A percentile compares a stretch with the other conserved stretches of the same genome.
Conservation (phyloP, 2,329 filamentous ascomycete species). For the Trichoderma sp. region DNA sequence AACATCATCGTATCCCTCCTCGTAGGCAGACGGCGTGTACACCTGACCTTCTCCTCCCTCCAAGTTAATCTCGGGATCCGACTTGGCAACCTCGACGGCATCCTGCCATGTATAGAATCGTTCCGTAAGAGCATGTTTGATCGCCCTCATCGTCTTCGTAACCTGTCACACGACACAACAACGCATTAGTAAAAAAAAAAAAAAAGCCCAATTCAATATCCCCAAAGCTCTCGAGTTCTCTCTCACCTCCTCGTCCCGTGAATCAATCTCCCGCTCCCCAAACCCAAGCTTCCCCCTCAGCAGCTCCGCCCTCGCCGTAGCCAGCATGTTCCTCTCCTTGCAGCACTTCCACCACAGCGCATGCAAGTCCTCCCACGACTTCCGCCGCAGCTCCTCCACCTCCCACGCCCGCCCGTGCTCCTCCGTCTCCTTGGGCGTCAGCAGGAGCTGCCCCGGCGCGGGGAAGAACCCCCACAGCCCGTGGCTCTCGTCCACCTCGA, state of each 20-base stretch:
- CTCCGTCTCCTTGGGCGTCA: slow-evolving; percentile 66
- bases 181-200: background rate
- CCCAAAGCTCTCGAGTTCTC: background rate
- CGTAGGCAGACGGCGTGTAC: slow-evolving; percentile 46
- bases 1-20: slow-evolving; percentile 32
- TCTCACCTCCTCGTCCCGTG: slow-evolving; percentile 64
- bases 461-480: slow-evolving; percentile 93
- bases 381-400: slow-evolving; percentile 77
- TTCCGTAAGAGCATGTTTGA: slow-evolving; percentile 83
- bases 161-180: slow-evolving; percentile 53
- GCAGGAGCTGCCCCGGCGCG: slow-evolving; percentile 62
- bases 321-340: slow-evolving; percentile 84
- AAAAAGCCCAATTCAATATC: background rate
- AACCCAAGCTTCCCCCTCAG: slow-evolving; percentile 65
- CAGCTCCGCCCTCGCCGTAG: slow-evolving; percentile 72
- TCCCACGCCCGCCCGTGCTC: slow-evolving; percentile 80
- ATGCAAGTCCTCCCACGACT: slow-evolving; percentile 93
- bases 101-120: slow-evolving; percentile 86
- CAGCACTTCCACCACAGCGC: slow-evolving; percentile 90
- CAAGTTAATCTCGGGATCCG: slow-evolving; percentile 65
- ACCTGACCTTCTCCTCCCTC: slow-evolving; percentile 43
- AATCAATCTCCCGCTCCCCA: slow-evolving; percentile 64
- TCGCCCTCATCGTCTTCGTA: slow-evolving; percentile 70
- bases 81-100: slow-evolving; percentile 61
- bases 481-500: slow-evolving; percentile 68